Evolutionary conservation across 1,284 basidiomycete genomes (phyloP).

Genomic region (Pholiota adiposa): DNA sequence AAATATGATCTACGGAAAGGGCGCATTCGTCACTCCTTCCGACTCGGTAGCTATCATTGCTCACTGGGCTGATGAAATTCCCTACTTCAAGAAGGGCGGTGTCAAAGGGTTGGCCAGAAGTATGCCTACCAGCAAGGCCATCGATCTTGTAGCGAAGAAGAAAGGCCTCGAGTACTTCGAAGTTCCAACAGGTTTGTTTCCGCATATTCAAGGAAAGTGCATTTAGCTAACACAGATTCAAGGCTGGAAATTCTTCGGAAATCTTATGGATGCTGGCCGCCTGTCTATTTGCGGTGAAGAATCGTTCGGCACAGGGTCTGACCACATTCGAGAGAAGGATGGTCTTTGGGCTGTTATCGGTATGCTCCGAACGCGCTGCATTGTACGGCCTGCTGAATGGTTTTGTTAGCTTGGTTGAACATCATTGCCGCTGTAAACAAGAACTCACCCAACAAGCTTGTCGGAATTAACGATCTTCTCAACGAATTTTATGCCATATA

Average conservation of each 20-base stretch:
- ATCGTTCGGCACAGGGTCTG: constrained; percentile 98
- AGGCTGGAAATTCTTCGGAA: constrained; percentile 99
- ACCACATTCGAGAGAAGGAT: constrained; percentile 99
- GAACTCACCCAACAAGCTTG: constrained; percentile 72
- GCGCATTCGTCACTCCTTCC: constrained; percentile 96
- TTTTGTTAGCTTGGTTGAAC: constrained; percentile 86
- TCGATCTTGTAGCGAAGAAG: constrained; percentile 95
- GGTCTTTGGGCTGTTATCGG: constrained; percentile 97
- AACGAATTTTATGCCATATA: constrained; percentile 90
- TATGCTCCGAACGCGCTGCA: constrained; percentile 36
- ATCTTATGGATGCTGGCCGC: constrained; percentile 98
- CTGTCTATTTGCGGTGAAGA: constrained; percentile 99
- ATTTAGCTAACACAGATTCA: neutral
- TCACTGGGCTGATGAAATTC: constrained; percentile 95
- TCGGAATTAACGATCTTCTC: constrained; percentile 91
- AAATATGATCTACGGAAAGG: constrained; percentile 99
- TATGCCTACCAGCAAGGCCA: constrained; percentile 98
- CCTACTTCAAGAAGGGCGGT: constrained; percentile 92
- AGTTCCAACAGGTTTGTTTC: constrained; percentile 83
- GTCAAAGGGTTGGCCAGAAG: constrained; percentile 94
- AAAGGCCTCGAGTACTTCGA: constrained; percentile 95
- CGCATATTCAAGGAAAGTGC: neutral
- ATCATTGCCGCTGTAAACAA: constrained; percentile 94
- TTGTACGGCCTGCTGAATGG: neutral
- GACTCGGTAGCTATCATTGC: constrained; percentile 99